Evolutionary conservation across 768 basidiomycete genomes (phyloP), one percentile per base, ranked within the genome.

Genomic region (Amanita pseudoporphyria): DNA sequence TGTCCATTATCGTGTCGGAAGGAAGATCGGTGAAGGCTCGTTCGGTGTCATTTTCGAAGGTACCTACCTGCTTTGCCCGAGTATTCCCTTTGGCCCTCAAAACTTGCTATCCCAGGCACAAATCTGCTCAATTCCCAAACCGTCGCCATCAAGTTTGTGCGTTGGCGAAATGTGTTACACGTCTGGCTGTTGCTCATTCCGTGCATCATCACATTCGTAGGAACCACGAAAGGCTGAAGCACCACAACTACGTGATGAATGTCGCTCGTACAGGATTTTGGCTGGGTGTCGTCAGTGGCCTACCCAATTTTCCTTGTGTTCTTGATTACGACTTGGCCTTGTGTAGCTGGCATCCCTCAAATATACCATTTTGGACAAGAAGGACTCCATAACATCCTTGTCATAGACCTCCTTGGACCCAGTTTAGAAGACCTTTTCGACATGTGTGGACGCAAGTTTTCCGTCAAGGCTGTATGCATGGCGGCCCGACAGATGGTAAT

Each of bases 281-380:
- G 79, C 86, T 42, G 89, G 89, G 53, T 94, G 90, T 67, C 76
- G 93, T 96, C 60, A 67, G 88, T 87, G 12, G 45, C 40, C 36
- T 43, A 32, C 32, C 41, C 38, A 19, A 32, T 43, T 28, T 22
- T 26, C 13, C 51, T 52, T 39, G 38, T 52, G 44, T 47, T 38
- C 33, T 54, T 56, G 39, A 39, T 55, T 44, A 33, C 57, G 37
- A 52, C 52, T 55, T 47, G 45, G 54, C 52, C 52, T 36, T 56
- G 50, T 56, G 49, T 67, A 97, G 94, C 83, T 55, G 95, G 96
- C 18, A 95, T 99, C 43, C 95, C 94, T 22, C 94, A 98, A 71
- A 97, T 99, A 67, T 97, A 98, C 72, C 95, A 99, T 69, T 99
- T 98, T 65, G 96, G 96, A 42, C 94, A 97, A 69, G 96, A 99